Evolutionary conservation across 768 basidiomycete species (phyloP).

Genomic region (Neoboletus brunneissimus): DNA sequence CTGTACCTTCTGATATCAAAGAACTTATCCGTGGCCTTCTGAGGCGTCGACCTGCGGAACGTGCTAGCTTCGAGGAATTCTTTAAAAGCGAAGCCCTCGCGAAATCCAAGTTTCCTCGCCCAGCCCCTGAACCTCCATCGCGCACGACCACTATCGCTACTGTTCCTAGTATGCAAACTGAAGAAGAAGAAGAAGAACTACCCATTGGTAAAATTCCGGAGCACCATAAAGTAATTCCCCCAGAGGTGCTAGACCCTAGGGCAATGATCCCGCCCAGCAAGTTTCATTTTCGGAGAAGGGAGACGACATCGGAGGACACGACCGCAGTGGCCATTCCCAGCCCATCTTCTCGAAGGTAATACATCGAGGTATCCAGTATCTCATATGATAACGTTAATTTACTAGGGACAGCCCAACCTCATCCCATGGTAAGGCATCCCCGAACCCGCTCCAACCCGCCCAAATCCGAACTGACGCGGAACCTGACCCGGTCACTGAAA

Average conservation of each 20-base stretch:
- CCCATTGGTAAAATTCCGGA: constrained; percentile 56
- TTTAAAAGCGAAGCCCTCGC: constrained; percentile 77
- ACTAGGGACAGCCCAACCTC: constrained; percentile 11
- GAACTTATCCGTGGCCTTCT: constrained; percentile 80
- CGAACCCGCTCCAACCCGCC: constrained; percentile 8
- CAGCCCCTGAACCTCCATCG: constrained; percentile 23
- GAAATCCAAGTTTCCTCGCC: constrained; percentile 73
- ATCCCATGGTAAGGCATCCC: constrained; percentile 18
- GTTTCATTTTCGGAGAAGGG: constrained; percentile 61
- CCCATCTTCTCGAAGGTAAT: constrained; percentile 23
- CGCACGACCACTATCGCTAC: constrained; percentile 11
- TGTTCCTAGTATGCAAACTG: constrained; percentile 19
- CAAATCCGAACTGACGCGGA: constrained; percentile 16
- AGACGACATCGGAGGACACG: constrained; percentile 16
- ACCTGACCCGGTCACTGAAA: constrained; percentile 2
- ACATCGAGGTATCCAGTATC: neutral
- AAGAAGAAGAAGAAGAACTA: constrained; percentile 33
- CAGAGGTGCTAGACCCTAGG: constrained; percentile 76
- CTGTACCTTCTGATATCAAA: constrained; percentile 83
- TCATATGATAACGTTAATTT: neutral
- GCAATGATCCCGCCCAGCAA: constrained; percentile 82
- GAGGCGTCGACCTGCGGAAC: constrained; percentile 78
- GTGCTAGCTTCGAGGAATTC: constrained; percentile 90
- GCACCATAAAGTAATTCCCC: constrained; percentile 70
- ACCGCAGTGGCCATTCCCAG: neutral